phyloP scores from a whole-genome alignment of 148 eudicot species.

The Gaultheria prostrata region DNA sequence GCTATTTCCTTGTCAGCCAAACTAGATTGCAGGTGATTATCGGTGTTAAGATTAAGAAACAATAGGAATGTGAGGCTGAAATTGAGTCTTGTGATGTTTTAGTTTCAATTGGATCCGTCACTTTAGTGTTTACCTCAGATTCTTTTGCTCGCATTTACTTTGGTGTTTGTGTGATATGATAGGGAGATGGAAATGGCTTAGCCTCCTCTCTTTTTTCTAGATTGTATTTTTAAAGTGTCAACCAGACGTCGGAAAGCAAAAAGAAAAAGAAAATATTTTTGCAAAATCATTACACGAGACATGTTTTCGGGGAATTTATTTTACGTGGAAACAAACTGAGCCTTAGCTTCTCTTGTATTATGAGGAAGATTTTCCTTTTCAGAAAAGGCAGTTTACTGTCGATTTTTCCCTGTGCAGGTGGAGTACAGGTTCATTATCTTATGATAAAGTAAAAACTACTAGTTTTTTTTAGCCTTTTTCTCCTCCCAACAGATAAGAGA shows the following conservation, averaged over 20 bases:
- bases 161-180: neutral
- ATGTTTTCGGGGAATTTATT: neutral
- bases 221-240: neutral
- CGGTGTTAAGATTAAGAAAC: neutral
- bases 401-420: slow-evolving; percentile 96
- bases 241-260: neutral
- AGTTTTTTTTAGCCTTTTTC: slow-evolving; percentile 23
- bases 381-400: slow-evolving; percentile 55
- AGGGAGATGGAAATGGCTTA: neutral
- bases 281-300: neutral
- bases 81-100: no score
- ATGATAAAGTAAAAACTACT: slow-evolving; percentile 42
- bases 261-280: neutral
- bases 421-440: slow-evolving; percentile 76
- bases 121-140: no score
- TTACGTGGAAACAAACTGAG: neutral
- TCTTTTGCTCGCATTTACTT: neutral
- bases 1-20: neutral
- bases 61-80: neutral
- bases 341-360: slow-evolving; percentile 13
- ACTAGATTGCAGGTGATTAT: neutral
- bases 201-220: neutral
- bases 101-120: no score
- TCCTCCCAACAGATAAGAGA: slow-evolving; percentile 21
- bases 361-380: slow-evolving; percentile 13